Evolutionary conservation across 2,329 filamentous ascomycete species (phyloP).

Genomic region (Penicillium sp.): DNA sequence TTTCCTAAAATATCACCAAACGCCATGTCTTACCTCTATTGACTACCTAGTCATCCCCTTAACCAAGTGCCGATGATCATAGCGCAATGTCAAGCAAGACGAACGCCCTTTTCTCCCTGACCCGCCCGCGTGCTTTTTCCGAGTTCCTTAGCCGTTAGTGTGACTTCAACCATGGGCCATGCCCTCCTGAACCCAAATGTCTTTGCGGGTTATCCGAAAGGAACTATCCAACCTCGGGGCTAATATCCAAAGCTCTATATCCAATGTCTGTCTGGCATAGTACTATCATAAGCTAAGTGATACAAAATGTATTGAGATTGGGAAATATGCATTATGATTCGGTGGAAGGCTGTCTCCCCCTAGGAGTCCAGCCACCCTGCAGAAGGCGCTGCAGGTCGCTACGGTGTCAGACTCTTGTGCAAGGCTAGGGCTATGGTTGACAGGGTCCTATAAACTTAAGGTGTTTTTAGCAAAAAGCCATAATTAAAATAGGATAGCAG

Average conservation of each 20-base stretch:
- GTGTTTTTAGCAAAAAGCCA: not conserved
- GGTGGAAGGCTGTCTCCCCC: slow-evolving; percentile 4
- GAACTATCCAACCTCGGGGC: not conserved
- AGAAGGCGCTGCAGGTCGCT: slow-evolving; percentile 15
- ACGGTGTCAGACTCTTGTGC: slow-evolving; percentile 16
- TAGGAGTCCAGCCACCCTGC: slow-evolving; percentile 6
- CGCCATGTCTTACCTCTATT: slow-evolving; percentile 18
- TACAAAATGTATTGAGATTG: not conserved
- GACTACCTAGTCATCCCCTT: not conserved
- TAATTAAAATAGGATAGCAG: no score
- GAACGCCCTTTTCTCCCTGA: not conserved
- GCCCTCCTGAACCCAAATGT: not conserved
- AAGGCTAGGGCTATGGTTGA: slow-evolving; percentile 6
- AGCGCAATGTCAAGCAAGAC: not conserved
- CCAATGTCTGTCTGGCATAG: not conserved
- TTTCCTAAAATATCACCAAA: not conserved
- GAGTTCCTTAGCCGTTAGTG: not conserved
- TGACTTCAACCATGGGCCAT: not conserved
- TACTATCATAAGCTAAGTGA: not conserved
- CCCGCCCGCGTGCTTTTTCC: slow-evolving; percentile 1
- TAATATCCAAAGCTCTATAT: not conserved
- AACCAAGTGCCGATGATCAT: not conserved
- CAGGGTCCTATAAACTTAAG: not conserved
- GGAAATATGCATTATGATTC: slow-evolving; percentile 1
- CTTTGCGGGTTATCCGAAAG: not conserved